Conservation (phyloP, 2,329 filamentous ascomycete genomes). For the Biscogniauxia marginata region DNA sequence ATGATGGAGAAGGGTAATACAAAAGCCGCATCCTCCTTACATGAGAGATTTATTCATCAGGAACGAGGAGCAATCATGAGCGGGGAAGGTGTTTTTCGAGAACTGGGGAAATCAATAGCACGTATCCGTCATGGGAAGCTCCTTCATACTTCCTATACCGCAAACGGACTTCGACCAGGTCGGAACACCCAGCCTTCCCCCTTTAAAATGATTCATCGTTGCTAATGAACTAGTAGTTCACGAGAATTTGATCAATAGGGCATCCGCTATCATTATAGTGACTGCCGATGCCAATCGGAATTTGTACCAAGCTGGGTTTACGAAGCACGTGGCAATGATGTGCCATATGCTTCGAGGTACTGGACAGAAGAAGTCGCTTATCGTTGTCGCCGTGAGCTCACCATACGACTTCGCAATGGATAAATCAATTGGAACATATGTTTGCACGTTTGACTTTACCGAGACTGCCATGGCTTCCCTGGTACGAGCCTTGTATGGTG, state of each 20-base stretch:
- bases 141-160: conserved; percentile 91
- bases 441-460: conserved; percentile 96
- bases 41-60: conserved; percentile 59
- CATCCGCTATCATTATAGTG: conserved; percentile 83
- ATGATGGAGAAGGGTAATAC: conserved; percentile 55
- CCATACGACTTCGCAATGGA: conserved; percentile 97
- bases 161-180: conserved; percentile 82
- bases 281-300: conserved; percentile 95
- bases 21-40: conserved; percentile 37
- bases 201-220: conserved; percentile 10
- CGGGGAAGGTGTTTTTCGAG: conserved; percentile 88
- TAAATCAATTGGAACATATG: conserved; percentile 82
- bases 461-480: conserved; percentile 85
- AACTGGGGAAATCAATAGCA: conserved; percentile 84
- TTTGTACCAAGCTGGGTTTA: conserved; percentile 89
- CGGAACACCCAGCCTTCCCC: conserved; percentile 14
- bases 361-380: conserved; percentile 82
- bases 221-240: conserved; percentile 55
- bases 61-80: conserved; percentile 72
- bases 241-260: conserved; percentile 86
- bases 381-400: conserved; percentile 91
- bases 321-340: conserved; percentile 94
- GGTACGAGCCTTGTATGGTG: conserved; percentile 80
- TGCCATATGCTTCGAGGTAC: conserved; percentile 77
- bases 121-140: conserved; percentile 82